Evolutionary conservation across 306 rosid species (phyloP).

Genomic region (Malus fusca): DNA sequence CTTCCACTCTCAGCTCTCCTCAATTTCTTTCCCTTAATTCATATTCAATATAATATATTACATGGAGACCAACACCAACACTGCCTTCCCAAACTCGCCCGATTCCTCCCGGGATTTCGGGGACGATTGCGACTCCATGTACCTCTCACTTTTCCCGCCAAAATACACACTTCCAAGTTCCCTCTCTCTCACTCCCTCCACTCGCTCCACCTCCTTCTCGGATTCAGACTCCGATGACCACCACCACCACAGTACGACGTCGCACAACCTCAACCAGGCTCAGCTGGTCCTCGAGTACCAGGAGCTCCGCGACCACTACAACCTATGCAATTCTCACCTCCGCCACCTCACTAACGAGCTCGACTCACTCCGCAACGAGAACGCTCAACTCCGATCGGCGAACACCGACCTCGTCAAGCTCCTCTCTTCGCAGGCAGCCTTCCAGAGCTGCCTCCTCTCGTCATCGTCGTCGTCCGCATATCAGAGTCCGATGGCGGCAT

Average conservation of each 20-base stretch:
- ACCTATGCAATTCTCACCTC: slow-evolving; percentile 29
- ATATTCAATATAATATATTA: neutral
- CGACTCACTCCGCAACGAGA: slow-evolving; percentile 30
- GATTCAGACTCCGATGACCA: slow-evolving; percentile 4
- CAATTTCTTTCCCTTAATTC: neutral
- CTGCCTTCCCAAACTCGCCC: neutral
- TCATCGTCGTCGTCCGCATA: neutral
- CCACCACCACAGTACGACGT: neutral
- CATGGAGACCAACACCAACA: slow-evolving; percentile 21
- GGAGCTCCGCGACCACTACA: slow-evolving; percentile 22
- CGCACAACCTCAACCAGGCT: slow-evolving; percentile 33
- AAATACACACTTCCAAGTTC: slow-evolving; percentile 26
- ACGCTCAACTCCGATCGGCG: slow-evolving; percentile 32
- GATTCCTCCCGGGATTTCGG: slow-evolving; percentile 21
- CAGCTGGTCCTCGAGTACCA: slow-evolving; percentile 33
- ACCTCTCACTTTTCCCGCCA: slow-evolving; percentile 33
- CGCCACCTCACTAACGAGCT: slow-evolving; percentile 21
- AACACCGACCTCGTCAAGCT: slow-evolving; percentile 34
- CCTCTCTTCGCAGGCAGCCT: slow-evolving; percentile 25
- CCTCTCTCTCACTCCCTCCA: slow-evolving; percentile 39
- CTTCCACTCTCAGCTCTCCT: neutral
- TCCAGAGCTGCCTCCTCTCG: slow-evolving; percentile 23
- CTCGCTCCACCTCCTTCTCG: slow-evolving; percentile 27
- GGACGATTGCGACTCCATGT: slow-evolving; percentile 26
- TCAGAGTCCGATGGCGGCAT: neutral